These are phyloP conservation scores for Corymbia calophylla DNA, from an alignment of 441 rosid genomes.

Conservation along the genomic window DNA sequence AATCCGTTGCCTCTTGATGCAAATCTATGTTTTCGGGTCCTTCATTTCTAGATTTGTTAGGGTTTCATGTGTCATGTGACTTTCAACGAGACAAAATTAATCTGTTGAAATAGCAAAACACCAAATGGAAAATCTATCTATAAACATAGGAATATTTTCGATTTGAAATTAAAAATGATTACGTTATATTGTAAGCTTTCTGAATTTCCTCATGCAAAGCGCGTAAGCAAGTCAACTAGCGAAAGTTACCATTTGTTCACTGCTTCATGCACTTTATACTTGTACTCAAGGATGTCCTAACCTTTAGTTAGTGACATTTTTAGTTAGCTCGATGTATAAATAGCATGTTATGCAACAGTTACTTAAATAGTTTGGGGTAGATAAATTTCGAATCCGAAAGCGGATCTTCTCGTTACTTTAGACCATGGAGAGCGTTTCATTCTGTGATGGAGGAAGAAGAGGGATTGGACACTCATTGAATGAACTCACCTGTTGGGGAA, in stretches of 20 bases:
- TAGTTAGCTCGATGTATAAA: background rate
- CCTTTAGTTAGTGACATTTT: background rate
- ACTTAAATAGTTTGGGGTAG: background rate
- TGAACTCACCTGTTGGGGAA: background rate
- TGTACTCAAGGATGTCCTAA: background rate
- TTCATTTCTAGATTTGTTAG: background rate
- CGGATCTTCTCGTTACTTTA: background rate
- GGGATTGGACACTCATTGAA: background rate
- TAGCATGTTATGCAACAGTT: background rate
- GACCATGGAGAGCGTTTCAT: background rate
- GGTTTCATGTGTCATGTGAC: background rate
- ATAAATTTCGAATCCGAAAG: background rate
- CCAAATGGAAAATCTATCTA: background rate
- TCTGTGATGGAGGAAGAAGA: background rate
- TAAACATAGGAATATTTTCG: background rate
- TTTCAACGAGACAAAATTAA: background rate
- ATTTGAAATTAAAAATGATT: background rate
- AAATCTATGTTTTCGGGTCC: background rate
- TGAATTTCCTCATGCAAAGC: background rate
- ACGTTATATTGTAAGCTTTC: background rate
- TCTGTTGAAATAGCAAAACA: accelerated
- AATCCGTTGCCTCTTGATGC: no score
- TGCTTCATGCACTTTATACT: background rate
- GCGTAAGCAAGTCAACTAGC: background rate
- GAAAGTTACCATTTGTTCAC: background rate